phyloP scores from a whole-genome alignment of 2,329 filamentous ascomycete genomes.

The Myotisia sp. region DNA sequence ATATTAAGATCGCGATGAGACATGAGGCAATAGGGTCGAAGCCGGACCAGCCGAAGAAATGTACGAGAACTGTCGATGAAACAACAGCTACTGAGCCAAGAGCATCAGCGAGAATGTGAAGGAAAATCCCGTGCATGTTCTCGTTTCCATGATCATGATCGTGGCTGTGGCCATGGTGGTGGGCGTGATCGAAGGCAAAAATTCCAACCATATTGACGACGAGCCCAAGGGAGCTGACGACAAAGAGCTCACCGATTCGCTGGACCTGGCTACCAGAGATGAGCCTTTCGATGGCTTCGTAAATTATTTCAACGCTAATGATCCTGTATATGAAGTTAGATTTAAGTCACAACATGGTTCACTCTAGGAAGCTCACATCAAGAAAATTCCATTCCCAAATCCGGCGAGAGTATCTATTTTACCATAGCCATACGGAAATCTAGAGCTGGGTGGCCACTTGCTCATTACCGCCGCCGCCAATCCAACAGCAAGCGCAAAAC shows the following conservation, averaged over 20 bases:
- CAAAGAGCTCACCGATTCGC: slow-evolving; percentile 68
- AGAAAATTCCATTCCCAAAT: slow-evolving; percentile 88
- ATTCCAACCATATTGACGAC: slow-evolving; percentile 87
- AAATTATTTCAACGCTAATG: slow-evolving; percentile 89
- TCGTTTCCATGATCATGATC: slow-evolving; percentile 61
- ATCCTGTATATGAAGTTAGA: slow-evolving; percentile 41
- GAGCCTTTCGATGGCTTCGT: slow-evolving; percentile 80
- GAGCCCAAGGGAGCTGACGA: slow-evolving; percentile 76
- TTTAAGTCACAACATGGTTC: neutral
- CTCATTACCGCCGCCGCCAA: slow-evolving; percentile 85
- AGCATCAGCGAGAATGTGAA: slow-evolving; percentile 89
- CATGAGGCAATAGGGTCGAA: slow-evolving; percentile 93
- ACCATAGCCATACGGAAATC: slow-evolving; percentile 88
- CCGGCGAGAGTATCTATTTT: slow-evolving; percentile 94
- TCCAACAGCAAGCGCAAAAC: slow-evolving; percentile 77
- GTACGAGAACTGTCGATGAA: slow-evolving; percentile 73
- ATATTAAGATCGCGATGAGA: slow-evolving; percentile 83
- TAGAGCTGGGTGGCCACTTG: slow-evolving; percentile 82
- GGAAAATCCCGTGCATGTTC: slow-evolving; percentile 95
- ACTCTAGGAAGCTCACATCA: slow-evolving; percentile 50
- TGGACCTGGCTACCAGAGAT: slow-evolving; percentile 72
- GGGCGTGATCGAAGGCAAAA: slow-evolving; percentile 61
- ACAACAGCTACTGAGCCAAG: slow-evolving; percentile 91
- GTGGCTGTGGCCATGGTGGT: slow-evolving; percentile 27
- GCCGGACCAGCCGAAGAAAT: slow-evolving; percentile 76